These are phyloP conservation scores for Sarocladiaceae sp. DNA, from an alignment of 2,329 filamentous ascomycete species.

Conservation along the genomic window DNA sequence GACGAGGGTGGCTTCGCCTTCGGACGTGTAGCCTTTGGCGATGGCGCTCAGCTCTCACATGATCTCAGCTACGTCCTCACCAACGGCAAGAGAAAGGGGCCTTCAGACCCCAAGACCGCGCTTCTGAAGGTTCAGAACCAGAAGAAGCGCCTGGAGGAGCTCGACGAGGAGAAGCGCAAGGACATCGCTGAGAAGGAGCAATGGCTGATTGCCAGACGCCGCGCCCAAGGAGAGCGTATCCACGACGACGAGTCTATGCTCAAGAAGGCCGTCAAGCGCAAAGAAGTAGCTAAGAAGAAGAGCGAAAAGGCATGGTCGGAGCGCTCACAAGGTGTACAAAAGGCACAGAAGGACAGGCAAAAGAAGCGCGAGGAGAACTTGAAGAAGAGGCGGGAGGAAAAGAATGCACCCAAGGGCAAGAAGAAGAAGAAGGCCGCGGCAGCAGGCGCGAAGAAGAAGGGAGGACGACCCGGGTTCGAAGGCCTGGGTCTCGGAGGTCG, in stretches of 20 bases:
- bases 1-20: slow-evolving; percentile 67
- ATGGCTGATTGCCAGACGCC: slow-evolving; percentile 88
- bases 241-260: slow-evolving; percentile 80
- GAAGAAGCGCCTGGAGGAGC: slow-evolving; percentile 68
- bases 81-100: slow-evolving; percentile 67
- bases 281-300: slow-evolving; percentile 86
- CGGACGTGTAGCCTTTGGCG: slow-evolving; percentile 83
- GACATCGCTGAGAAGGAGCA: slow-evolving; percentile 90
- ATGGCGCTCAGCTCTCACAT: slow-evolving; percentile 76
- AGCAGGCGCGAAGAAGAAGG: slow-evolving; percentile 38
- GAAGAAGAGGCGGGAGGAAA: slow-evolving; percentile 69
- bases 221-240: slow-evolving; percentile 84
- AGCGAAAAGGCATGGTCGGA: slow-evolving; percentile 85
- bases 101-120: slow-evolving; percentile 79
- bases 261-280: slow-evolving; percentile 93
- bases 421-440: slow-evolving; percentile 52
- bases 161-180: slow-evolving; percentile 76
- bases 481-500: slow-evolving; percentile 56
- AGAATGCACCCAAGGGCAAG: slow-evolving; percentile 53
- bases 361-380: slow-evolving; percentile 80
- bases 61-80: slow-evolving; percentile 58
- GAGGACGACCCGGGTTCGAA: slow-evolving; percentile 63
- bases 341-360: slow-evolving; percentile 73
- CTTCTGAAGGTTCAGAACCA: slow-evolving; percentile 85
- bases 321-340: slow-evolving; percentile 65